Base-by-base conservation (phyloP, 345 rosid species). In the Gossypium rotundifolium region DNA sequence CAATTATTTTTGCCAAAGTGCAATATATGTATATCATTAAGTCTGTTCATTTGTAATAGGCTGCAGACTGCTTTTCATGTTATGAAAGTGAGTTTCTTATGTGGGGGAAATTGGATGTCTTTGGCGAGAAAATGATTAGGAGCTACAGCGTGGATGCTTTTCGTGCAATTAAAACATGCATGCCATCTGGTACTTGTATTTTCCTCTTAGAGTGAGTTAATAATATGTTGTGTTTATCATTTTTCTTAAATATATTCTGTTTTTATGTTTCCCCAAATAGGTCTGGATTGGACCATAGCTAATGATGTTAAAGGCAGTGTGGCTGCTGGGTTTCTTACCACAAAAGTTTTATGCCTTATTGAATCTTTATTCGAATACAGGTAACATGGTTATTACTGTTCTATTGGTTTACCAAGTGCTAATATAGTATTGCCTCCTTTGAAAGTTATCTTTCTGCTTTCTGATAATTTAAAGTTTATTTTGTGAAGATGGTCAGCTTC, bases 291-390 rank as follows among this genome's bases (percentile, higher is more conserved):
- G 93, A 77, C 75, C 42, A 75, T 76, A 61, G 79, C 76, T 17
- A 45, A 73, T 71, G 58, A 87, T 71, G 48, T 79, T 11, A 73
- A 80, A 52, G 78, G 42, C 38, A 66, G 80, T 72, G 40, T 83
- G 70, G 84, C 79, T 79, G 78, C 79, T 20, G 96, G 97, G 38
- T 83, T 85, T 51, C 59, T 95, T 55, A 81, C 91, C 7, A 16
- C 77, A 22, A 93, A 90, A 80, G 75, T 83, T 72, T 57, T 76
- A 70, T 85, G 90, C 83, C 99, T 93, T n/a, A 5, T 88, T 46
- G 88, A 87, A 57, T 81, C 88, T 53, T 93, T 95, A 67, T 88
- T 86, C n/a, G 93, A 82, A 58, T 93, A 91, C 82, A 93, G 96
- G 99, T 93, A 62, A 44, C 78, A 54, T 7, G 22, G 58, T n/a